These are phyloP conservation scores for Kregervanrija fluxuum DNA, from an alignment of 805 yeast genomes.

Conservation along the genomic window DNA sequence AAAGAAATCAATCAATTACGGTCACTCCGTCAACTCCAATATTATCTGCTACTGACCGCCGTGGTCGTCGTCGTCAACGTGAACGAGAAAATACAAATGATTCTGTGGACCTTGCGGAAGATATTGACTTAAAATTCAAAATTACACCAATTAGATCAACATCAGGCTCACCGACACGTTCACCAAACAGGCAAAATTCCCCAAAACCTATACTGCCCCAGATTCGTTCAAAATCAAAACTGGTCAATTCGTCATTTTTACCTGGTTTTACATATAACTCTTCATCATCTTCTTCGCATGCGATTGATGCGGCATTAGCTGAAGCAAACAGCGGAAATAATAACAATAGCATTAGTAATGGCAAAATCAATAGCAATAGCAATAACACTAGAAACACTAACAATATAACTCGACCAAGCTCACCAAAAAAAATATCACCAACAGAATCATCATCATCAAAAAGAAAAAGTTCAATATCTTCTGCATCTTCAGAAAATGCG, in stretches of 20 bases:
- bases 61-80: slow-evolving; percentile 4
- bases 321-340: slow-evolving; percentile 6
- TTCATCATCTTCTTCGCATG: slow-evolving; percentile 11
- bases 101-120: slow-evolving; percentile 10
- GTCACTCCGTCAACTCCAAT: background rate
- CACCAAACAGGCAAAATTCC: slow-evolving; percentile 12
- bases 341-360: background rate
- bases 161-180: slow-evolving; percentile 17
- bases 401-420: too few species aligned
- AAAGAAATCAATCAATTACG: slow-evolving; percentile 1
- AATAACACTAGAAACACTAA: background rate
- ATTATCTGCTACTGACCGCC: background rate
- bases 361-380: background rate
- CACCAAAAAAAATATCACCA: too few species aligned
- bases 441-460: too few species aligned
- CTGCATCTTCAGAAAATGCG: too few species aligned
- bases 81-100: slow-evolving; percentile 5
- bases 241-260: slow-evolving; percentile 16
- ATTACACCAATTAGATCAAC: slow-evolving; percentile 24
- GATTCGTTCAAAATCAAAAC: slow-evolving; percentile 13
- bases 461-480: too few species aligned
- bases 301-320: slow-evolving; percentile 18
- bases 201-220: slow-evolving; percentile 16
- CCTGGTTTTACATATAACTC: slow-evolving; percentile 12
- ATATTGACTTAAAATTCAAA: slow-evolving; percentile 23